Evolutionary conservation across 192 early-diverging fungal genomes (phyloP).

Genomic region (Backusella psychrophila): DNA sequence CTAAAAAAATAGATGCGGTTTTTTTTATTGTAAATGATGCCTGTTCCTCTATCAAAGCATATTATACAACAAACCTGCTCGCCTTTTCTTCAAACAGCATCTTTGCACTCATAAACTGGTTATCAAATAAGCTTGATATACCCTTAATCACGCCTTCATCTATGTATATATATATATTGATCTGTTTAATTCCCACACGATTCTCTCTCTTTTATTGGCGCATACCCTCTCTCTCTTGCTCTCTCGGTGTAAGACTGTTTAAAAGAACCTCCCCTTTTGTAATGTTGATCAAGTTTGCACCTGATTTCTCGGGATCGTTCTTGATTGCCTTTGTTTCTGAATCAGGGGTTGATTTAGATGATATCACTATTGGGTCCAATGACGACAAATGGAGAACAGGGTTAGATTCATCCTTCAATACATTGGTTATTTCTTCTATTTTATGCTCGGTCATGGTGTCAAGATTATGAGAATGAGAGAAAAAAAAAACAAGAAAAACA

Average conservation of each 20-base stretch:
- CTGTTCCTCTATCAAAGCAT: background rate
- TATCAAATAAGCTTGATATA: constrained; percentile 29
- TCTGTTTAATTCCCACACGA: no score
- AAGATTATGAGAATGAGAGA: background rate
- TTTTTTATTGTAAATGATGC: no score
- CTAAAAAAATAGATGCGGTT: background rate
- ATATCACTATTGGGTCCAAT: background rate
- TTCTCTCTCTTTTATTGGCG: background rate
- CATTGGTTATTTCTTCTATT: constrained; percentile 11
- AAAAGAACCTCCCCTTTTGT: constrained; percentile 17
- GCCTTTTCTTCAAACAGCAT: constrained; percentile 23
- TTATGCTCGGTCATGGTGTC: constrained; percentile 8
- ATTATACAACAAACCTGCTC: background rate
- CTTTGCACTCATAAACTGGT: constrained; percentile 31
- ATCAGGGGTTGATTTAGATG: background rate
- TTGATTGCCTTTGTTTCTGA: background rate
- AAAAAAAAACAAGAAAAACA: constrained; percentile 3
- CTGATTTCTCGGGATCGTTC: constrained; percentile 11
- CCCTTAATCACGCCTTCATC: constrained; percentile 29
- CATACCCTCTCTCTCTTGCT: constrained; percentile 34
- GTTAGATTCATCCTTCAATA: constrained; percentile 4
- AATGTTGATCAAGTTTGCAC: constrained; percentile 19
- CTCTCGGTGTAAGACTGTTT: constrained; percentile 22
- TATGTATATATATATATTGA: background rate
- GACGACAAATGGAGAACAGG: background rate